Base-by-base conservation (phyloP, 2,329 filamentous ascomycete species). In the Colletotrichum zoysiae region DNA sequence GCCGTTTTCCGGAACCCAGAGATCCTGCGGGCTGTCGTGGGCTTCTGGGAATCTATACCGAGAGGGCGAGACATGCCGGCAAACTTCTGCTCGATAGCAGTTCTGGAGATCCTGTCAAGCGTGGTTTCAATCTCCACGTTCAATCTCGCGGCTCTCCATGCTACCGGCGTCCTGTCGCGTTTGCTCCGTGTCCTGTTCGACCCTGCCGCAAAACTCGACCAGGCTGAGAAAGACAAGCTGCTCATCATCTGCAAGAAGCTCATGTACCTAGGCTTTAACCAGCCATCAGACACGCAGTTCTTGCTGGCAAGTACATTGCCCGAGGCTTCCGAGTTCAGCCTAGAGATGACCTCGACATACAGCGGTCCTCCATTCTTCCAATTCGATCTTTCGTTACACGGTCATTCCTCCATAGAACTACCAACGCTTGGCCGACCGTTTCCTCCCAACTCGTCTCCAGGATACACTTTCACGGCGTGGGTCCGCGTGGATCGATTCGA, bases 401-500 rank as follows among this genome's bases (percentile, higher is more conserved):
- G 97, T 0, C 95, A 94, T 81, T 93, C 94, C 18, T 97, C 96
- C 0, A 89, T 98, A 73, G 97, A 99, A 79, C 85, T 99, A 38
- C 90, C 94, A 9, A 95, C 91, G n/a, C 85, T 99, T 35, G 94
- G 94, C 7, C 91, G 93, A 42, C 83, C 90, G 1, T 99, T 99
- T 77, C 97, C 96, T 14, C 95, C 96, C 1, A 87, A 89, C 66
- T 90, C 91, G 23, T 89, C 91, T 12, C 85, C 87, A n/a, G 97
- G 96, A 26, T 99, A 98, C 82, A 97, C 95, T 0, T 92, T 99
- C 73, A 89, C 93, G 57, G 89, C 94, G 0, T 99, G 96, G 96
- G 88, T 97, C 61, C 90, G 93, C 26, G 89, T 99, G 71, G 95
- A 98, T 79, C 86, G 90, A 51, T 98, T 96, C 80, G 97, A 99